Evolutionary conservation across 139 green algal genomes (phyloP), one percentile per base, ranked within the genome.

Genomic region (Desmodesmus armatus): DNA sequence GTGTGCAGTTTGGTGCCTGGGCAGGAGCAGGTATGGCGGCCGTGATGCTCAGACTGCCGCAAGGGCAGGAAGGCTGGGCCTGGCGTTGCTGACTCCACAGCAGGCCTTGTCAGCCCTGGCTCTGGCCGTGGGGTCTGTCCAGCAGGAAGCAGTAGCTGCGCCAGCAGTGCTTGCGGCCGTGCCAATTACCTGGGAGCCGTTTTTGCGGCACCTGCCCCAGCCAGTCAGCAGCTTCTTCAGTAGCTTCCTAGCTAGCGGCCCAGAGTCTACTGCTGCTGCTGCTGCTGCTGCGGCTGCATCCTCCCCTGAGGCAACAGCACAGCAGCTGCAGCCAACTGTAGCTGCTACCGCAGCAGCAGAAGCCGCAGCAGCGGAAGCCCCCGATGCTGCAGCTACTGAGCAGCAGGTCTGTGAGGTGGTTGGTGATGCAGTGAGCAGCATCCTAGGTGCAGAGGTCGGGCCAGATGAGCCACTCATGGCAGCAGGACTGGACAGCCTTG

Each of bases 401-500:
- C 31, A 55, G 2, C 69, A 86, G 49, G 80, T 41, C 23, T 13
- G 35, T 5, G 49, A 80, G 69, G 80, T 35, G 5, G 80, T 85
- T 19, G 4, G 47, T 35, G 80, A 80, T 21, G 67, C 67, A 33
- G 88, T 94, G 19, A 29, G 43, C 1, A 78, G 33, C 69, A 91
- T 95, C 55, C 40, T 96, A 62, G 93, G 91, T 5, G 41, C 35
- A 3, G 58, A 75, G 3, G 80, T 95, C 5, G 53, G 60, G 6
- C 35, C 39, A 35, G 74, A 94, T 51, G 88, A 92, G 76, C 93
- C 95, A 5, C 85, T 98, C 5, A 96, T 97, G 92, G 88, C 89
- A 17, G 89, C 92, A 3, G 95, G 95, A 13, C 83, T 97, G 72
- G 94, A 98, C 85, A 95, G 90, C 9, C 87, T 98, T 51, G 92